Evolutionary conservation across 2,329 filamentous ascomycete species (phyloP).

Genomic region (Fusarium sp.): DNA sequence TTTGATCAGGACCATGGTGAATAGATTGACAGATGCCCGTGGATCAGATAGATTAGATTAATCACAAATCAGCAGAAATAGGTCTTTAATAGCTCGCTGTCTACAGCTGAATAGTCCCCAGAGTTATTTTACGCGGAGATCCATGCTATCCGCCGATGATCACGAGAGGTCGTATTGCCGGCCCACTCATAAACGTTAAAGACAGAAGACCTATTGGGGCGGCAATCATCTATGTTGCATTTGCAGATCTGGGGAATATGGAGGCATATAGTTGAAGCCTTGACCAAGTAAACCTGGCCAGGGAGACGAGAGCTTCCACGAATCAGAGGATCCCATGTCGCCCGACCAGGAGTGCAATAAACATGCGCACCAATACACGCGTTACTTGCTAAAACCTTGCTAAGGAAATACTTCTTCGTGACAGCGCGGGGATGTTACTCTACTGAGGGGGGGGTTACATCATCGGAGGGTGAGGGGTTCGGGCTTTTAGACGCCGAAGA

Average conservation of each 20-base stretch:
- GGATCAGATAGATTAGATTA: not conserved
- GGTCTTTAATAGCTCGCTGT: not conserved
- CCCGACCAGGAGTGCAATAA: not conserved
- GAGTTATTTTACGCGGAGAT: not conserved
- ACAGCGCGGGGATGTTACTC: not conserved
- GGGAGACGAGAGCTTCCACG: constrained; percentile 18
- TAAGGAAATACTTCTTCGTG: not conserved
- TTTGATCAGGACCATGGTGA: constrained; percentile 23
- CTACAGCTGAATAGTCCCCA: not conserved
- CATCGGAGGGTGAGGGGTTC: constrained; percentile 3
- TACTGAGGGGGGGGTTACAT: not conserved
- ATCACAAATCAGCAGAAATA: not conserved
- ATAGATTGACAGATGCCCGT: not conserved
- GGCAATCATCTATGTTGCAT: constrained; percentile 25
- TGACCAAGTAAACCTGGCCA: not conserved
- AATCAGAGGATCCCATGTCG: not conserved
- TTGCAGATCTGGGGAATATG: constrained; percentile 26
- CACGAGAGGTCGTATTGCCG: not conserved
- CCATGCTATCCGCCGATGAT: not conserved
- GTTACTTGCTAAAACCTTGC: not conserved
- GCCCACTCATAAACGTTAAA: not conserved
- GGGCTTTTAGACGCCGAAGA: not conserved
- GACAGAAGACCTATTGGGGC: constrained; percentile 15
- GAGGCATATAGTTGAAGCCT: constrained; percentile 3
- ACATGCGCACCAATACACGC: constrained; percentile 28